phyloP scores from a whole-genome alignment of 2,329 filamentous ascomycete genomes.

The Stachybotrys elegans region DNA sequence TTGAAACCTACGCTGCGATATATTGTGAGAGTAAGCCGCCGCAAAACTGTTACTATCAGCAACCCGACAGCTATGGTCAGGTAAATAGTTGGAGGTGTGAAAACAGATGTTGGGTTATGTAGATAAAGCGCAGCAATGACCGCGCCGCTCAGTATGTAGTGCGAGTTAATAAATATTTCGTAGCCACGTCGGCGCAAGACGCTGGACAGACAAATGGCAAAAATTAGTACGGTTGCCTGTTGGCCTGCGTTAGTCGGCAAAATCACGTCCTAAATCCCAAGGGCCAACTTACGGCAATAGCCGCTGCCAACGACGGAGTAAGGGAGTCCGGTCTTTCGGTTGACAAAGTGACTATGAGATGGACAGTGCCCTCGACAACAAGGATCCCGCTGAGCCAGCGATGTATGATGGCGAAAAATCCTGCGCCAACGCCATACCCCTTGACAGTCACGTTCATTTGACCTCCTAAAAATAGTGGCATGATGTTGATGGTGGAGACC shows the following conservation, averaged over 20 bases:
- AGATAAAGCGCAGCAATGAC: constrained; percentile 1
- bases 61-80: constrained; percentile 1
- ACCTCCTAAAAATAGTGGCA: neutral
- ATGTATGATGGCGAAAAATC: neutral
- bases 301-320: neutral
- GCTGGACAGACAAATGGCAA: neutral
- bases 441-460: neutral
- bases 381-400: neutral
- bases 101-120: neutral
- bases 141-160: neutral
- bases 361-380: neutral
- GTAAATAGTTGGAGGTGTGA: neutral
- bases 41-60: neutral
- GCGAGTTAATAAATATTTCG: neutral
- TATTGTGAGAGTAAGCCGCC: neutral
- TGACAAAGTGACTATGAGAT: neutral
- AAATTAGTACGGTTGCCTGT: neutral
- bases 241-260: neutral
- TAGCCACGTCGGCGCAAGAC: neutral
- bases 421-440: neutral
- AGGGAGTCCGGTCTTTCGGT: neutral
- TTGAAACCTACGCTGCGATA: neutral
- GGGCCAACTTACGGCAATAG: neutral
- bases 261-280: neutral
- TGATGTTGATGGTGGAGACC: constrained; percentile 1